Base-by-base conservation (phyloP, 768 basidiomycete species). In the Leucosporidium scottii region DNA sequence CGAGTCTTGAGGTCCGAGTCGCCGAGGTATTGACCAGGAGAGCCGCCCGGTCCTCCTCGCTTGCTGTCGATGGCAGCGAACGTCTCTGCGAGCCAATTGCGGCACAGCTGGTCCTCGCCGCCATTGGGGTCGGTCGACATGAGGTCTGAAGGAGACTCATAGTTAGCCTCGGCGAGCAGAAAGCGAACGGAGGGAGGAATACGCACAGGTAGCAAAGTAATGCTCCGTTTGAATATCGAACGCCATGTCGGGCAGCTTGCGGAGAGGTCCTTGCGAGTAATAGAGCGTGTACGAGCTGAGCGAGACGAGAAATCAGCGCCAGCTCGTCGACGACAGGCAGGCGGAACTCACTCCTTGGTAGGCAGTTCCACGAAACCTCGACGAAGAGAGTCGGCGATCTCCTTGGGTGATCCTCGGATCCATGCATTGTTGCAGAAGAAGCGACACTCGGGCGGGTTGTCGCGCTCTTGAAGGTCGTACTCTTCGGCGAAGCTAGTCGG, bases 231-330 rank as follows among this genome's bases (percentile, higher is more conserved):
- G 51, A 12, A 53, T 53, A 25, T 53, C 51, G 23, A 53, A 53
- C 23, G 51, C 51, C 51, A 53, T 53, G 23, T 53, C 51, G 2
- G 51, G 51, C 4, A 53, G 51, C 21, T 23, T 25, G 12, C 51
- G 51, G 27, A 53, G 51, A 12, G 51, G 51, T 12, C n/a, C 51
- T n/a, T 53, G 51, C 12, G 51, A 53, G 51, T 53, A 53, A 12
- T 53, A 53, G n/a, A 53, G 51, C 51, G 51, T 53, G n/a, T 53
- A 53, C 10, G 51, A 53, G 51, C 51, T 53, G 51, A 10, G 23
- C 10, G 12, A 36, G 34, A 36, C 34, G 12, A 36, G 34, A 36
- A 12, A 12, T n/a, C 27, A 53, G 10, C 12, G 23, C 25, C 18
- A 53, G 51, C 51, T 53, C n/a, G 23, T 4, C 12, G 18, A n/a